A percentile compares a stretch with the other conserved stretches of the same genome.
Evolutionary conservation across 2,329 filamentous ascomycete species (phyloP).

Genomic region (Chaetomium globosum): DNA sequence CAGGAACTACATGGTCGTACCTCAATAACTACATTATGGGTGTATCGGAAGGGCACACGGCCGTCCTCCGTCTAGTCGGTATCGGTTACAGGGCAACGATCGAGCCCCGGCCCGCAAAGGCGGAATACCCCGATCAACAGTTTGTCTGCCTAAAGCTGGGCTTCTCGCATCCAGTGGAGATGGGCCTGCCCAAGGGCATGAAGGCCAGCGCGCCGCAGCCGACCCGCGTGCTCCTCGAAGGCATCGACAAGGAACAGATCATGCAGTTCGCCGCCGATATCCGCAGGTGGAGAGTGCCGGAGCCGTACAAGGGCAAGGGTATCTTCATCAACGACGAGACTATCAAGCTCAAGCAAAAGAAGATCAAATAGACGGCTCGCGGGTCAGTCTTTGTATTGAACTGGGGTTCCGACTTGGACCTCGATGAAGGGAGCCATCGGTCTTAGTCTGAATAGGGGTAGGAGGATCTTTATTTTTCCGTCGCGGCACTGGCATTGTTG

Average conservation of each 20-base stretch:
- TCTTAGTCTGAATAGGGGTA: too few relatives aligned
- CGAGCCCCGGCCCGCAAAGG: constrained; percentile 72
- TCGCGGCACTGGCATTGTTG: too few relatives aligned
- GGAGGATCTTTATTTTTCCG: too few relatives aligned
- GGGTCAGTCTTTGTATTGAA: constrained; percentile 27
- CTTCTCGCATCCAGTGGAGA: constrained; percentile 92
- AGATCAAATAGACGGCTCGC: constrained; percentile 70
- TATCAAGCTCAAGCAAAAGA: constrained; percentile 97
- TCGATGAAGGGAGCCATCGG: too few relatives aligned
- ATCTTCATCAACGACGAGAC: constrained; percentile 98
- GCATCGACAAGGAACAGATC: constrained; percentile 80
- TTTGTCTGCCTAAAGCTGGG: constrained; percentile 94
- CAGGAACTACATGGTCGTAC: constrained; percentile 87
- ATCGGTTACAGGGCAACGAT: constrained; percentile 93
- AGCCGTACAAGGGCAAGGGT: constrained; percentile 99
- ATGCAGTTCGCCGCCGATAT: constrained; percentile 92
- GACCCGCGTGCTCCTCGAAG: constrained; percentile 87
- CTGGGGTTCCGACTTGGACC: too few relatives aligned
- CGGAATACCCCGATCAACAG: constrained; percentile 77
- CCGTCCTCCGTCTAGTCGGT: constrained; percentile 87
- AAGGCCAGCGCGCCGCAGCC: constrained; percentile 87
- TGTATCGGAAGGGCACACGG: constrained; percentile 94
- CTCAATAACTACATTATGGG: constrained; percentile 89
- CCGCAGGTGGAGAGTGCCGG: constrained; percentile 82
- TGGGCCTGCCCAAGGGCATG: constrained; percentile 79